These are phyloP conservation scores for Aspergillus homomorphus DNA, from an alignment of 495 filamentous ascomycete species.

Conservation along the genomic window DNA sequence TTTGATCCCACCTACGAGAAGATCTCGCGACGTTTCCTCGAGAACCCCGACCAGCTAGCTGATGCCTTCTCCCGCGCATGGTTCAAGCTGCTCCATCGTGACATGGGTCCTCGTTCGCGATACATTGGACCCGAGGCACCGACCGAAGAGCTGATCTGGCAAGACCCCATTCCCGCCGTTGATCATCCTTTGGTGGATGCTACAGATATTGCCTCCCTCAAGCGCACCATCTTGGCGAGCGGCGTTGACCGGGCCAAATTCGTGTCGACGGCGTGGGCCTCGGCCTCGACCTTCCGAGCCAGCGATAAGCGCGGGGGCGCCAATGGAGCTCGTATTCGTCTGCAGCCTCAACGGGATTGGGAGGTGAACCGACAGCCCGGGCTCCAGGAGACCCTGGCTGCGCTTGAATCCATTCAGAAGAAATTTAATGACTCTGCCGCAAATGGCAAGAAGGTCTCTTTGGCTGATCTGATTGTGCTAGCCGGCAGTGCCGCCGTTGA, in stretches of 20 bases:
- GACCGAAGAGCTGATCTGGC: conserved; percentile 59
- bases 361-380: conserved; percentile 62
- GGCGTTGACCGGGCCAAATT: conserved; percentile 54
- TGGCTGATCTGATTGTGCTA: conserved; percentile 71
- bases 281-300: conserved; percentile 69
- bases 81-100: conserved; percentile 77
- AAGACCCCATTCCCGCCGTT: conserved; percentile 58
- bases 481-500: conserved; percentile 49
- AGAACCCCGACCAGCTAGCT: conserved; percentile 60
- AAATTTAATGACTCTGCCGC: conserved; percentile 53
- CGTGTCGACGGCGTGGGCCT: conserved; percentile 63
- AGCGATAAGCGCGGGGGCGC: conserved; percentile 74
- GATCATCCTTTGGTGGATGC: conserved; percentile 55
- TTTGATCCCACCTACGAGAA: conserved; percentile 69
- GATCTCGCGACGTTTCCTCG: conserved; percentile 64
- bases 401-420: conserved; percentile 59
- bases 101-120: conserved; percentile 64
- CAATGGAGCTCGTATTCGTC: conserved; percentile 70
- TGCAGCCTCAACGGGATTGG: conserved; percentile 67
- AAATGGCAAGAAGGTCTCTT: conserved; percentile 62
- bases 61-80: conserved; percentile 66
- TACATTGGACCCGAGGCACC: conserved; percentile 70
- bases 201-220: conserved; percentile 56
- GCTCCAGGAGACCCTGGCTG: conserved; percentile 53
- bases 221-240: conserved; percentile 59